These are phyloP conservation scores for Fusarium sacchari DNA, from an alignment of 2,329 filamentous ascomycete species.

Conservation along the genomic window DNA sequence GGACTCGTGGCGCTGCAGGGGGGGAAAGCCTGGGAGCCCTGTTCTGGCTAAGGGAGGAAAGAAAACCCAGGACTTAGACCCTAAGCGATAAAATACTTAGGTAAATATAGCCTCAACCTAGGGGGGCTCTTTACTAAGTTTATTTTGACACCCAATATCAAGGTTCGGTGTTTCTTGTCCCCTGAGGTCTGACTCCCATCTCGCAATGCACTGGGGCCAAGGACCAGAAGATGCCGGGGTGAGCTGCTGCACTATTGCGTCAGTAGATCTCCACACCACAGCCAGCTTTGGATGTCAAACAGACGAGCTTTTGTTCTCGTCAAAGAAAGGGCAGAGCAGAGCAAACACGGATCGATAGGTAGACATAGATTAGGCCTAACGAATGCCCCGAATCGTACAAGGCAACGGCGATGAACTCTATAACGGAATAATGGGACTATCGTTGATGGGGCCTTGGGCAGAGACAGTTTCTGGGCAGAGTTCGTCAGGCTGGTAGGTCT, in stretches of 20 bases:
- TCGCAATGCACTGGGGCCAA: constrained; percentile 25
- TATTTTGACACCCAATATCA: too few species aligned
- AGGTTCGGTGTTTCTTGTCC: too few species aligned
- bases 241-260: constrained; percentile 45
- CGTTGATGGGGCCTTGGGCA: constrained; percentile 29
- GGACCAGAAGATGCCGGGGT: constrained; percentile 25
- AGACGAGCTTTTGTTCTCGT: constrained; percentile 25
- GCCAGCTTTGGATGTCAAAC: constrained; percentile 24
- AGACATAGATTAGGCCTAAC: constrained; percentile 12
- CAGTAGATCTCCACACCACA: constrained; percentile 39
- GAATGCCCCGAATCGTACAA: constrained; percentile 1
- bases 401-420: constrained; percentile 4
- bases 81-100: too few species aligned
- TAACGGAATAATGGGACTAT: neutral
- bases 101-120: too few species aligned
- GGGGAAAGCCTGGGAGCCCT: constrained; percentile 28
- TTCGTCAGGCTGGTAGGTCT: constrained; percentile 38
- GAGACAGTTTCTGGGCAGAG: constrained; percentile 18
- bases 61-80: too few species aligned
- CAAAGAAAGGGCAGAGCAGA: constrained; percentile 5
- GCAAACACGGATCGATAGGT: neutral
- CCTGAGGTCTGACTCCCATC: constrained; percentile 29
- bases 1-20: constrained; percentile 28
- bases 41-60: too few species aligned
- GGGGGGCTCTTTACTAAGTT: too few species aligned